phyloP scores from a whole-genome alignment of 2,329 filamentous ascomycete genomes.

The Epichloe festucae region DNA sequence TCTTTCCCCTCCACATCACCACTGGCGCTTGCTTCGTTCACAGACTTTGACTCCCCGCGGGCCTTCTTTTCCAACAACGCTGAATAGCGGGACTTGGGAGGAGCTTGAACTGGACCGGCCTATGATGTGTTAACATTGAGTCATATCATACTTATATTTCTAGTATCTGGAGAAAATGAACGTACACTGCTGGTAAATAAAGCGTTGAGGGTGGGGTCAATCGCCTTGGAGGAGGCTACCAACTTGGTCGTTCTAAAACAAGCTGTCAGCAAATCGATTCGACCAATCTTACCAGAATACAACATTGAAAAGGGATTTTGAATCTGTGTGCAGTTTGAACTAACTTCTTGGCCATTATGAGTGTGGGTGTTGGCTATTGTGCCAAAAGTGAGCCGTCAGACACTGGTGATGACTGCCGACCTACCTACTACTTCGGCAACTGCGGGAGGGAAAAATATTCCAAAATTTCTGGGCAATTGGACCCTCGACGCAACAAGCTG shows the following conservation, averaged over 20 bases:
- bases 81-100: slow-evolving; percentile 32
- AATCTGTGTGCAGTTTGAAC: slow-evolving; percentile 3
- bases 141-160: neutral
- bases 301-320: neutral
- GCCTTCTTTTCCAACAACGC: slow-evolving; percentile 22
- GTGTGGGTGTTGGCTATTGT: neutral
- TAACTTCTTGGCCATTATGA: slow-evolving; percentile 14
- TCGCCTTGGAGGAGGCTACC: slow-evolving; percentile 35
- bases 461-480: neutral
- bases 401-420: neutral
- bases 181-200: slow-evolving; percentile 63
- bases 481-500: neutral
- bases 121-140: slow-evolving; percentile 13
- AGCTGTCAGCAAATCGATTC: slow-evolving; percentile 16
- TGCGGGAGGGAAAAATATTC: slow-evolving; percentile 1
- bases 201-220: slow-evolving; percentile 57
- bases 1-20: slow-evolving; percentile 14
- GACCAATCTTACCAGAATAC: slow-evolving; percentile 1
- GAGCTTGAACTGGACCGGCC: slow-evolving; percentile 38
- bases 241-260: slow-evolving; percentile 20
- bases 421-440: neutral
- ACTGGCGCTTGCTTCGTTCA: slow-evolving; percentile 12
- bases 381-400: neutral
- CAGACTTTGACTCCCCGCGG: slow-evolving; percentile 10
- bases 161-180: slow-evolving; percentile 9